Base-by-base conservation (phyloP, 192 early-diverging fungal genomes). In the Geranomyces michiganensis region DNA sequence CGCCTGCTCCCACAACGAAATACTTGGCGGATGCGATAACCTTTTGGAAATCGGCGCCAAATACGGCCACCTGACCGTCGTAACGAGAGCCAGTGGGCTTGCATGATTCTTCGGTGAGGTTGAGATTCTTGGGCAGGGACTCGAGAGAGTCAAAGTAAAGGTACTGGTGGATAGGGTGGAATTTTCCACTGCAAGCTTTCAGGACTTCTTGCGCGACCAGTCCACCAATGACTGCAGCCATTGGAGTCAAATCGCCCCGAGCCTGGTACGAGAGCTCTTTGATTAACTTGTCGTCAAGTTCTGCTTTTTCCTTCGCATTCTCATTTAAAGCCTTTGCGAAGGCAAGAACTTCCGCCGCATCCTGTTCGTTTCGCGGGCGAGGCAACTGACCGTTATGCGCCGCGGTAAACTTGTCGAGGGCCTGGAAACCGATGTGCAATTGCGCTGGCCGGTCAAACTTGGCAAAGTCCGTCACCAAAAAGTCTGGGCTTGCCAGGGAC, bases 111-210 rank as follows among this genome's bases (percentile, higher is more conserved):
- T 95, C 94, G 21, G 87, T 88, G 33, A 88, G 64, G 27, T 70
- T 75, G 64, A 83, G 73, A 51, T 82, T 84, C 21, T 82, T 71
- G n/a, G 97, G 97, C 65, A 99, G 79, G 31, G 93, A 94, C 81
- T 99, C 97, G 30, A 99, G 84, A 24, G 96, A 93, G 81, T 99
- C 97, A 82, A 98, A 96, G 85, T 96, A 97, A 77, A 98, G 80
- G 85, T 85, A 92, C 81, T 99, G 95, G 53, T 86, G 75, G 71
- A 96, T 92, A 14, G 97, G 97, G 71, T 82, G 80, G 79, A 99
- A 99, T 78, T 99, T 99, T 68, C 94, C 96, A 73, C 92, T 93
- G 82, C 91, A 92, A n/a, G 95, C 93, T 88, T 99, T 99, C 13
- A 99, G 86, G 15, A 98, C 96, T 78, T 99, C 97, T 80, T 99